These are phyloP conservation scores for Asparagopsis taxiformis DNA, from an alignment of 31 red algal genomes.

Conservation along the genomic window DNA sequence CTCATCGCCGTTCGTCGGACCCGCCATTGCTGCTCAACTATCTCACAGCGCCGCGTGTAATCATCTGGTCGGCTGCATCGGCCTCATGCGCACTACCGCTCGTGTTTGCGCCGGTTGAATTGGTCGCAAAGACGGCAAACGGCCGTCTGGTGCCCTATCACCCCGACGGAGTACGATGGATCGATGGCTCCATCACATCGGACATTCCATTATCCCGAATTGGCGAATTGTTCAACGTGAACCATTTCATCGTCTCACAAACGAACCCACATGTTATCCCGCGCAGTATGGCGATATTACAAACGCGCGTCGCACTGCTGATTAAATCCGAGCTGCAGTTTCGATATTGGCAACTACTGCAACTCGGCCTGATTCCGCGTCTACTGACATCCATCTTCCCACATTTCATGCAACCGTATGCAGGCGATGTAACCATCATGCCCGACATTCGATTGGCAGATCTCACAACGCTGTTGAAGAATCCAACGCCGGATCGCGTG, in stretches of 20 bases:
- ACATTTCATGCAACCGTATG: conserved; percentile 93
- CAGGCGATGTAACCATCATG: conserved; percentile 91
- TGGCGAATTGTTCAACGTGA: conserved; percentile 96
- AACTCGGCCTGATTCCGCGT: conserved; percentile 69
- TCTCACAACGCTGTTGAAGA: conserved; percentile 55
- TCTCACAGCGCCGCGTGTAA: conserved; percentile 88
- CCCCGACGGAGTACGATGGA: conserved; percentile 74
- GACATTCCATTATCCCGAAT: conserved; percentile 89
- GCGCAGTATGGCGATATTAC: conserved; percentile 57
- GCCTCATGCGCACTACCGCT: conserved; percentile 86
- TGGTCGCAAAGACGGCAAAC: conserved; percentile 73
- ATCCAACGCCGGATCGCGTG: conserved; percentile 61
- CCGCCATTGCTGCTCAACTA: conserved; percentile 92
- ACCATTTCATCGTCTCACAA: conserved; percentile 96
- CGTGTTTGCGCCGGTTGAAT: conserved; percentile 85
- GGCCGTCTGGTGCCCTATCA: conserved; percentile 82
- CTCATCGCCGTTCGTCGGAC: conserved; percentile 52
- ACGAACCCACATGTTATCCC: conserved; percentile 86
- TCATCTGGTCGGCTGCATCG: conserved; percentile 92
- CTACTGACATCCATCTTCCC: conserved; percentile 68
- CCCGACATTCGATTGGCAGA: conserved; percentile 65
- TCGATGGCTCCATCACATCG: conserved; percentile 87
- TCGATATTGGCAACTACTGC: conserved; percentile 79
- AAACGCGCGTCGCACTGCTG: conserved; percentile 67
- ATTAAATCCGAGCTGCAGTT: conserved; percentile 86